A percentile compares a stretch with the other conserved stretches of the same genome.
phyloP scores from a whole-genome alignment of 371 early-diverging fungal genomes.

The Mucor mucedo region DNA sequence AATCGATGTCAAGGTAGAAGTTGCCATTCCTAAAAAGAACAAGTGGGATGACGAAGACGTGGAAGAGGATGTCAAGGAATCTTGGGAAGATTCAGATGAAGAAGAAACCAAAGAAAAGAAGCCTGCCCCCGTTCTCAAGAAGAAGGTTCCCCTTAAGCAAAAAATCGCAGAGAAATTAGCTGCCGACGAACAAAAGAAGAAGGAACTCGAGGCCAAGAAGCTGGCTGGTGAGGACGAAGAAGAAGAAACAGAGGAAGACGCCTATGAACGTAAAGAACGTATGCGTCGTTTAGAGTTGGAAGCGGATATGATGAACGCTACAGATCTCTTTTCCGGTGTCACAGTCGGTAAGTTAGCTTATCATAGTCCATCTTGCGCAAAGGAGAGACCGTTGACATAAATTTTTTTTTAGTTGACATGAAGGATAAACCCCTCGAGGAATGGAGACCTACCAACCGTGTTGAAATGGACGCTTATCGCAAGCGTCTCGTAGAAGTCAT shows the following conservation, averaged over 20 bases:
- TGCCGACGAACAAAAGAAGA: slow-evolving; percentile 69
- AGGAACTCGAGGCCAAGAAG: slow-evolving; percentile 59
- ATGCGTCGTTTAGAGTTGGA: slow-evolving; percentile 74
- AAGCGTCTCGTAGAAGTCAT: slow-evolving; percentile 74
- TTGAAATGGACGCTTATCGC: slow-evolving; percentile 82
- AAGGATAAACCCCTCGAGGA: slow-evolving; percentile 64
- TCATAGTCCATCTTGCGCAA: not conserved
- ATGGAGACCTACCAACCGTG: slow-evolving; percentile 80
- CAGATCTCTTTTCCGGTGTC: slow-evolving; percentile 82
- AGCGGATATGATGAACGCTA: slow-evolving; percentile 84
- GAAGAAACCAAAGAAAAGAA: slow-evolving; percentile 50
- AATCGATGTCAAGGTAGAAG: slow-evolving; percentile 35
- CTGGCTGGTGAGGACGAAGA: slow-evolving; percentile 42
- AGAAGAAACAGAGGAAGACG: slow-evolving; percentile 65
- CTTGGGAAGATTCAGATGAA: slow-evolving; percentile 80
- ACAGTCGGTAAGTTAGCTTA: slow-evolving; percentile 50
- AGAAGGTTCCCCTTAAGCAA: slow-evolving; percentile 75
- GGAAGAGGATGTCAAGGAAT: slow-evolving; percentile 75
- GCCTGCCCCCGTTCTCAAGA: slow-evolving; percentile 58
- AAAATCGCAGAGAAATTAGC: slow-evolving; percentile 81
- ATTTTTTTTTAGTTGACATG: slow-evolving; percentile 38
- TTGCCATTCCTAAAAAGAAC: slow-evolving; percentile 53
- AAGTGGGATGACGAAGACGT: slow-evolving; percentile 88
- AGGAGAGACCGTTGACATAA: not conserved
- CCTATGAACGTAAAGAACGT: slow-evolving; percentile 64